phyloP scores from a whole-genome alignment of 2,329 filamentous ascomycete genomes.

The Talaromyces sp. region DNA sequence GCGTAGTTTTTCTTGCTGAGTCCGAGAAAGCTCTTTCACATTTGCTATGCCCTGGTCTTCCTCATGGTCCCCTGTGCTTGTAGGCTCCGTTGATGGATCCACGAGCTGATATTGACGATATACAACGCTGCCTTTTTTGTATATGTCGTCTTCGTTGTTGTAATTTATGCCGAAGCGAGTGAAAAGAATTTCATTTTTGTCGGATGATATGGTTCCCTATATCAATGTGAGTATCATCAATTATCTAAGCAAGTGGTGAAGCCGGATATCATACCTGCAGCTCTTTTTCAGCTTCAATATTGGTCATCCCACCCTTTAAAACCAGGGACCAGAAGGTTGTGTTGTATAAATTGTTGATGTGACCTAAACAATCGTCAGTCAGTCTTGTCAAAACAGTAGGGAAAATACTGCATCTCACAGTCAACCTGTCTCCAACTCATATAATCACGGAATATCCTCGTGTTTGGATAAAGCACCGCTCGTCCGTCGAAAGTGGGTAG shows the following conservation, averaged over 20 bases:
- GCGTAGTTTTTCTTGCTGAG: slow-evolving; percentile 76
- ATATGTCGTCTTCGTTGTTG: slow-evolving; percentile 91
- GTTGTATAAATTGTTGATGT: slow-evolving; percentile 98
- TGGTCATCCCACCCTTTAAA: slow-evolving; percentile 67
- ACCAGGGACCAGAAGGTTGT: slow-evolving; percentile 93
- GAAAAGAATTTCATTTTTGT: slow-evolving; percentile 97
- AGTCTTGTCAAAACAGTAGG: background rate
- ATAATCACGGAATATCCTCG: slow-evolving; percentile 83
- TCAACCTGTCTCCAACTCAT: slow-evolving; percentile 96
- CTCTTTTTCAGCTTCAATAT: slow-evolving; percentile 73
- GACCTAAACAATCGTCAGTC: slow-evolving; percentile 50
- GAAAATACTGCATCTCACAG: slow-evolving; percentile 55
- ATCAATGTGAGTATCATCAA: background rate
- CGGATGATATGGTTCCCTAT: slow-evolving; percentile 74
- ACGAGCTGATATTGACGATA: slow-evolving; percentile 79
- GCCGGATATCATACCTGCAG: slow-evolving; percentile 55
- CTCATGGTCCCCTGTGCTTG: slow-evolving; percentile 7
- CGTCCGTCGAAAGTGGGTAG: slow-evolving; percentile 90
- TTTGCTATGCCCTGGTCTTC: slow-evolving; percentile 24
- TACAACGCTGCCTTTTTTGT: slow-evolving; percentile 86
- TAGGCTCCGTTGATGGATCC: slow-evolving; percentile 46
- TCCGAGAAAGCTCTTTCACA: slow-evolving; percentile 60
- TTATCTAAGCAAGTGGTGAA: slow-evolving; percentile 14
- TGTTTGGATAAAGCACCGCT: slow-evolving; percentile 81
- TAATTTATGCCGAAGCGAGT: slow-evolving; percentile 89